Base-by-base conservation (phyloP, 192 early-diverging fungal species). In the Phlyctochytrium bullatum region DNA sequence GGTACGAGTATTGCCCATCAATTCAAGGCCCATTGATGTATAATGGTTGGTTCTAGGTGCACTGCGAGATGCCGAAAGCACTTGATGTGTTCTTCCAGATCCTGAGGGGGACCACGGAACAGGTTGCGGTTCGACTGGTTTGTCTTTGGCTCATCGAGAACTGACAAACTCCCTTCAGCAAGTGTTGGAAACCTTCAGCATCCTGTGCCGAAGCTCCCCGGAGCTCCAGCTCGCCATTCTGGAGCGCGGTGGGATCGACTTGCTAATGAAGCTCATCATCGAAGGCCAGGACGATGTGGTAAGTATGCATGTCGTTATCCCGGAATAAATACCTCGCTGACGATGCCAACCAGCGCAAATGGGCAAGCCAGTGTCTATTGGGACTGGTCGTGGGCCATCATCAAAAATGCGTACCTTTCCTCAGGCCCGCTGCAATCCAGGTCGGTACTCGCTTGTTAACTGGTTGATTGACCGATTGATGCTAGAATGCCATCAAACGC, bases 271-370 rank as follows among this genome's bases (percentile, higher is more conserved):
- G 27, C 54, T 25, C 20, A 14, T 57, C 12, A 14, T 25, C 10
- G 54, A 57, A 14, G 54, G 54, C 10, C 25, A 57, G 4, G 54
- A 57, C 6, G 54, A 57, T 14, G 25, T 57, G 54, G 54, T 57
- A 57, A 10, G 25, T 24, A 20, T 57, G 10, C 16, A 25, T 27
- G 16, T 57, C n/a, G n/a, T n/a, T n/a, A n/a, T n/a, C n/a, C n/a
- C n/a, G n/a, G n/a, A n/a, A n/a, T n/a, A n/a, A n/a, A n/a, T n/a
- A n/a, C n/a, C n/a, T n/a, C n/a, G n/a, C n/a, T n/a, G n/a, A n/a
- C n/a, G n/a, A n/a, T n/a, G n/a, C n/a, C 20, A 47, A 47, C 4
- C 6, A 57, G 54, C 54, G 54, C 4, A 57, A 57, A 25, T 57
- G 54, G 54, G 54, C 54, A 10, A 10, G 20, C 20, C 54, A 57